Evolutionary conservation across 495 filamentous ascomycete genomes (phyloP).

Genomic region (Pseudoneurospora amorphoporcata): DNA sequence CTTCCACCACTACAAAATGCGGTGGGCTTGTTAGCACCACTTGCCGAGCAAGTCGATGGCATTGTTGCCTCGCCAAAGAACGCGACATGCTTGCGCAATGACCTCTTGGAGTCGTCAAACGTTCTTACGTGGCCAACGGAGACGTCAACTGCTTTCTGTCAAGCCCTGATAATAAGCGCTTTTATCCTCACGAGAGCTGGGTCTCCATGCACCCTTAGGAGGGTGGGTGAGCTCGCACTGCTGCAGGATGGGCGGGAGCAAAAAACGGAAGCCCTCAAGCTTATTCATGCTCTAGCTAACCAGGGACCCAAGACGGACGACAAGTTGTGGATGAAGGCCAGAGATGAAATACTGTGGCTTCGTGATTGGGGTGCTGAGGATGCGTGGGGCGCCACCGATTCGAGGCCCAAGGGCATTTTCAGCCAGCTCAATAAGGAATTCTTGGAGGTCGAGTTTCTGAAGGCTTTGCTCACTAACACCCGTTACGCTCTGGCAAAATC

Average conservation of each 20-base stretch:
- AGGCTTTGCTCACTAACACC: conserved; percentile 55
- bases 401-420: conserved; percentile 52
- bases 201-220: conserved; percentile 47
- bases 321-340: conserved; percentile 54
- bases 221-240: conserved; percentile 48
- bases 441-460: conserved; percentile 67
- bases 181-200: conserved; percentile 52
- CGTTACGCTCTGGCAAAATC: conserved; percentile 57
- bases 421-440: conserved; percentile 51
- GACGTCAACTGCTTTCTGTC: conserved; percentile 52
- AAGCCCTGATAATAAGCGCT: conserved; percentile 59
- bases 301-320: conserved; percentile 48
- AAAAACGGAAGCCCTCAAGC: conserved; percentile 48
- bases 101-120: conserved; percentile 53
- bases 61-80: conserved; percentile 27
- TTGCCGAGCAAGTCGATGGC: conserved; percentile 20
- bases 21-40: conserved; percentile 31
- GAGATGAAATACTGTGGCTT: conserved; percentile 70
- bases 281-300: conserved; percentile 45
- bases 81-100: conserved; percentile 36
- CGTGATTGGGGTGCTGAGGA: conserved; percentile 60
- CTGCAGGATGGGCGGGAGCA: conserved; percentile 55
- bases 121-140: conserved; percentile 53
- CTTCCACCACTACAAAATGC: conserved; percentile 34
- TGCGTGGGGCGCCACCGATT: conserved; percentile 14